These are phyloP conservation scores for Patellifolia procumbens DNA, from an alignment of 179 eudicot genomes.

Conservation along the genomic window DNA sequence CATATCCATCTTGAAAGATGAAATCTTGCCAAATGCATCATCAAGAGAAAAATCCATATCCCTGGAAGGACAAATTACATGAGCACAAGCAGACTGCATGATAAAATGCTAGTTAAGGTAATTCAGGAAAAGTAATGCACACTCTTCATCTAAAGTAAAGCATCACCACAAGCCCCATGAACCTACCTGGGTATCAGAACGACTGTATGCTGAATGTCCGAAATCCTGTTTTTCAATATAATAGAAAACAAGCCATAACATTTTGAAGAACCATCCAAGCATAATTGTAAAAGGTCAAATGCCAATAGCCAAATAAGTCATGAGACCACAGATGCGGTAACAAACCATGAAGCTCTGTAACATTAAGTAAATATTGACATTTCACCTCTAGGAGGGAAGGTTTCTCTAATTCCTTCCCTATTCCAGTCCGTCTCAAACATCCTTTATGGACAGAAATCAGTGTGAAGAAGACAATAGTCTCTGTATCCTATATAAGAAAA, in stretches of 20 bases:
- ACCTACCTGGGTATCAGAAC: not conserved
- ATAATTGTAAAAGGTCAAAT: not conserved
- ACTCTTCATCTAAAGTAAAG: not conserved
- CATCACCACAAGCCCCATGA: not conserved
- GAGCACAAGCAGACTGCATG: constrained; percentile 2
- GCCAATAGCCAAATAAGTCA: no score
- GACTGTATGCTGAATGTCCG: not conserved
- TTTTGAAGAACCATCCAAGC: not conserved
- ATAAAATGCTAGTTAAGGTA: not conserved
- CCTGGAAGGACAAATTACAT: constrained; percentile 40
- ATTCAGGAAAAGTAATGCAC: constrained; percentile 11
- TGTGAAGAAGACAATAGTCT: not conserved
- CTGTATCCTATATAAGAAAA: not conserved
- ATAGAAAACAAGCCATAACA: not conserved
- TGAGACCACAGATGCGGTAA: no score
- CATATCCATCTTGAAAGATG: constrained; percentile 76
- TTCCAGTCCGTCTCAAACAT: not conserved
- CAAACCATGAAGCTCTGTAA: not conserved
- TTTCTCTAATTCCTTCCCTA: not conserved
- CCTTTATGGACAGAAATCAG: not conserved
- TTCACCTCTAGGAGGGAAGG: not conserved
- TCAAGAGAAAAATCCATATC: constrained; percentile 82
- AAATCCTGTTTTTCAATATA: not conserved
- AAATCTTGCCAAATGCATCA: constrained; percentile 68
- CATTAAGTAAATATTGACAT: not conserved